A percentile compares a stretch with the other conserved stretches of the same genome.
Evolutionary conservation across 768 basidiomycete genomes (phyloP).

Genomic region (Macrolepiota dolichaula): DNA sequence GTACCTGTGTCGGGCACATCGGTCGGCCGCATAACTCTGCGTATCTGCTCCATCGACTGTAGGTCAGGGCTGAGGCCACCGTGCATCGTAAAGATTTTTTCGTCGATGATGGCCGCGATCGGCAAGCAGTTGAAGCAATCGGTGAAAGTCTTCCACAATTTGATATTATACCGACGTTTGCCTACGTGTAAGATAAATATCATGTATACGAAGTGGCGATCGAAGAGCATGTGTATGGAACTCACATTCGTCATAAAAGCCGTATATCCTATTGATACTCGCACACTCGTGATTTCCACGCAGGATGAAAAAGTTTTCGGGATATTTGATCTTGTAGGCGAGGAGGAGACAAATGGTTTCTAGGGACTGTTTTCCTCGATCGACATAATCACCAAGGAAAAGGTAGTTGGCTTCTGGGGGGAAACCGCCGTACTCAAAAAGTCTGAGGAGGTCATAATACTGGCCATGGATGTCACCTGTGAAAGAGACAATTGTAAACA

Average conservation of each 20-base stretch:
- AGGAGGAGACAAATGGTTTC: slow-evolving; percentile 99
- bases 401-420: slow-evolving; percentile 99
- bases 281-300: slow-evolving; percentile 99
- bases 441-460: slow-evolving; percentile 96
- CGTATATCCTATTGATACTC: slow-evolving; percentile 99
- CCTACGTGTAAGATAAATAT: slow-evolving; percentile 43
- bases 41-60: slow-evolving; percentile 99
- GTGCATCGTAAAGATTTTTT: slow-evolving; percentile 99
- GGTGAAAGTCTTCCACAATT: slow-evolving; percentile 99
- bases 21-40: slow-evolving; percentile 97
- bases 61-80: slow-evolving; percentile 96
- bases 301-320: slow-evolving; percentile 99
- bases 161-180: slow-evolving; percentile 99
- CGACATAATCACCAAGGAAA: slow-evolving; percentile 99
- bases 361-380: slow-evolving; percentile 97
- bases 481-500: slow-evolving; percentile 13
- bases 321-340: slow-evolving; percentile 99
- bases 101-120: slow-evolving; percentile 99
- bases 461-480: slow-evolving; percentile 98
- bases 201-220: slow-evolving; percentile 3
- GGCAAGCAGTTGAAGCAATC: slow-evolving; percentile 99
- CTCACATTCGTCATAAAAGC: slow-evolving; percentile 99
- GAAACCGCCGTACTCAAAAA: slow-evolving; percentile 99
- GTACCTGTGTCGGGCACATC: slow-evolving; percentile 97
- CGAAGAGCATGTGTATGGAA: slow-evolving; percentile 18